Percentiles rank a stretch among this genome's conserved stretches.
Conservation (phyloP, 2,329 filamentous ascomycete species). For the Fusarium avenaceum region DNA sequence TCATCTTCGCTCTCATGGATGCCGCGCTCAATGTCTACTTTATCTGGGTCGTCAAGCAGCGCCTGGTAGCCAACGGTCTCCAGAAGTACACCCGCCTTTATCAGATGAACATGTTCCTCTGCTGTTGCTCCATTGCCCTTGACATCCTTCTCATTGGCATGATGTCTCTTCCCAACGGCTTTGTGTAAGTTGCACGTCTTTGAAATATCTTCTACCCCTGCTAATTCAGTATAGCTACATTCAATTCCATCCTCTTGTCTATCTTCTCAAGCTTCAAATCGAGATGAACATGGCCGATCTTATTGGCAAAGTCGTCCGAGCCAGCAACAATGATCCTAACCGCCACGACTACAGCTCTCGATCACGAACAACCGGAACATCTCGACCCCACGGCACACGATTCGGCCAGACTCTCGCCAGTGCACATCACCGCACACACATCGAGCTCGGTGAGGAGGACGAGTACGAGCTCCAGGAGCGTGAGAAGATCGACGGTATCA, state of each 20-base stretch:
- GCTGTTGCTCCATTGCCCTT: conserved; percentile 49
- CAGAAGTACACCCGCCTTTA: conserved; percentile 64
- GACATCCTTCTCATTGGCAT: conserved; percentile 49
- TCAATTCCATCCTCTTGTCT: conserved; percentile 50
- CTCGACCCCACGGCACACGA: conserved; percentile 30
- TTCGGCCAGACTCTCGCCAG: conserved; percentile 39
- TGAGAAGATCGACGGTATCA: conserved; percentile 46
- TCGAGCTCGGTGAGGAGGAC: conserved; percentile 49
- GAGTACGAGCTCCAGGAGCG: conserved; percentile 44
- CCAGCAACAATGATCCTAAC: conserved; percentile 38
- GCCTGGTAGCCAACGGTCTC: conserved; percentile 62
- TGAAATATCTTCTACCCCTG: fast-evolving
- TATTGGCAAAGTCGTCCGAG: conserved; percentile 48
- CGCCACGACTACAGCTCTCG: conserved; percentile 40
- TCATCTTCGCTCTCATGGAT: conserved; percentile 62
- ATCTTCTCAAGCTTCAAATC: conserved; percentile 49
- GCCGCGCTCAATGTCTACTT: conserved; percentile 63
- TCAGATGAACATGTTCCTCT: conserved; percentile 52
- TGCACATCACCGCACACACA: conserved; percentile 41
- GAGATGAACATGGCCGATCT: conserved; percentile 52
- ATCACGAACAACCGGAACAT: conserved; percentile 31
- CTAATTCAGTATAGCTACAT: conserved; percentile 37
- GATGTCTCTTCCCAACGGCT: conserved; percentile 50
- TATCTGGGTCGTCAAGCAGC: conserved; percentile 58
- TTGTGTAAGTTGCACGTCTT: conserved; percentile 37